A percentile compares a stretch with the other conserved stretches of the same genome.
Evolutionary conservation across 352 stramenopile genomes (phyloP).

Genomic region (Phytophthora cactorum): DNA sequence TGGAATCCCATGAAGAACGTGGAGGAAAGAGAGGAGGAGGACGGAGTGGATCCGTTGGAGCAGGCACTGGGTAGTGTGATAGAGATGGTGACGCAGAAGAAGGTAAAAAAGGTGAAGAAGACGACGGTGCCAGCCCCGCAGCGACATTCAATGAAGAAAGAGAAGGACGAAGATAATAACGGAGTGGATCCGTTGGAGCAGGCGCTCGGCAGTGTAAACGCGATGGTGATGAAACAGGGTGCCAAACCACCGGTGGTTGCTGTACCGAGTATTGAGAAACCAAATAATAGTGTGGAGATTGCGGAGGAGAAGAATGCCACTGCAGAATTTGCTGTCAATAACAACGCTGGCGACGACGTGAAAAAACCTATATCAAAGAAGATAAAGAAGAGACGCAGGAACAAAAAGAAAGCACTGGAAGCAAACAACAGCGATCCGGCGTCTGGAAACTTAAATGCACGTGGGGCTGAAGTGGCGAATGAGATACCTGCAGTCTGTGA

Average conservation of each 20-base stretch:
- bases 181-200: background rate
- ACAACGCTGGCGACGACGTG: background rate
- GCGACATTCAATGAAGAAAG: background rate
- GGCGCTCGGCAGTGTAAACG: background rate
- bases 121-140: background rate
- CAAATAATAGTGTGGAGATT: background rate
- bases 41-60: conserved; percentile 26
- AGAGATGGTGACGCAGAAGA: conserved; percentile 26
- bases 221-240: conserved; percentile 4
- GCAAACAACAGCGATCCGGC: background rate
- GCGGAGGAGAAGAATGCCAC: background rate
- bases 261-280: conserved; percentile 9
- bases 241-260: conserved; percentile 1
- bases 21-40: conserved; percentile 15
- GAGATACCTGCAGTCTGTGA: background rate
- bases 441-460: background rate
- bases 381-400: conserved; percentile 12
- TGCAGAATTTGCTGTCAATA: background rate
- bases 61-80: conserved; percentile 45
- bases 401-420: background rate
- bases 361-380: background rate
- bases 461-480: background rate
- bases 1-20: conserved; percentile 1
- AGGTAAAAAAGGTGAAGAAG: background rate
- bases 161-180: background rate